A percentile compares a stretch with the other conserved stretches of the same genome.
phyloP scores from a whole-genome alignment of 2,329 filamentous ascomycete species.

The Curvularia eragrostidis region DNA sequence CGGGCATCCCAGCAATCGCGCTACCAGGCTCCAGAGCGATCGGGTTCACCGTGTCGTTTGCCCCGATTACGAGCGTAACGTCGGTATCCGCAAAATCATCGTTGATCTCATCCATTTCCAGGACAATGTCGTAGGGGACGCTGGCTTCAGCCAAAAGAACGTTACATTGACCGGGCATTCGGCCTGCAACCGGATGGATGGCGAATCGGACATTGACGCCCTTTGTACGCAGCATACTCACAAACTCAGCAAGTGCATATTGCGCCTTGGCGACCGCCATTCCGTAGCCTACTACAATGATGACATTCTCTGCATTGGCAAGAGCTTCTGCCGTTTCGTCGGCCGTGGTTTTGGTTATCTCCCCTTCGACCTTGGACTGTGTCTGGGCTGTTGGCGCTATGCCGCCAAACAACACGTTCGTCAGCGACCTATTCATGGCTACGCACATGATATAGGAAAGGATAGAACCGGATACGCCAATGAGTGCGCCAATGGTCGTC shows the following conservation, averaged over 20 bases:
- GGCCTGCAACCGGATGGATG: conserved; percentile 87
- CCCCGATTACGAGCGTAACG: conserved; percentile 85
- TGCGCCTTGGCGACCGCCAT: conserved; percentile 96
- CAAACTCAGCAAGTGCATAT: conserved; percentile 87
- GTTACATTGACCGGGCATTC: conserved; percentile 94
- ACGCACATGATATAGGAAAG: conserved; percentile 74
- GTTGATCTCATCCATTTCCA: conserved; percentile 97
- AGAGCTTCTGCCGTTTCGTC: conserved; percentile 82
- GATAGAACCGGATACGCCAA: conserved; percentile 87
- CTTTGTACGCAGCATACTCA: conserved; percentile 72
- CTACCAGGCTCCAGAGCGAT: conserved; percentile 84
- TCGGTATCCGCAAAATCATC: conserved; percentile 88
- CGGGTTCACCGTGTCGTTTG: conserved; percentile 92
- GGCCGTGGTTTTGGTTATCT: conserved; percentile 77
- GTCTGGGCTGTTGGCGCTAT: conserved; percentile 68
- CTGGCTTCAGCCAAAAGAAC: conserved; percentile 86
- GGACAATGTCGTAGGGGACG: conserved; percentile 88
- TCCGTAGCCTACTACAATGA: conserved; percentile 89
- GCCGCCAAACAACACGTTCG: conserved; percentile 87
- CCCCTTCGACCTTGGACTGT: conserved; percentile 79
- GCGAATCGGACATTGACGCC: conserved; percentile 85
- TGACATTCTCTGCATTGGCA: conserved; percentile 79
- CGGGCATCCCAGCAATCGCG: conserved; percentile 90
- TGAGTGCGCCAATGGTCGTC: conserved; percentile 84
- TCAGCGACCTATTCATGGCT: conserved; percentile 90